These are phyloP conservation scores for Wallacemonas sp. DNA, from an alignment of 208 protist species.

Conservation along the genomic window DNA sequence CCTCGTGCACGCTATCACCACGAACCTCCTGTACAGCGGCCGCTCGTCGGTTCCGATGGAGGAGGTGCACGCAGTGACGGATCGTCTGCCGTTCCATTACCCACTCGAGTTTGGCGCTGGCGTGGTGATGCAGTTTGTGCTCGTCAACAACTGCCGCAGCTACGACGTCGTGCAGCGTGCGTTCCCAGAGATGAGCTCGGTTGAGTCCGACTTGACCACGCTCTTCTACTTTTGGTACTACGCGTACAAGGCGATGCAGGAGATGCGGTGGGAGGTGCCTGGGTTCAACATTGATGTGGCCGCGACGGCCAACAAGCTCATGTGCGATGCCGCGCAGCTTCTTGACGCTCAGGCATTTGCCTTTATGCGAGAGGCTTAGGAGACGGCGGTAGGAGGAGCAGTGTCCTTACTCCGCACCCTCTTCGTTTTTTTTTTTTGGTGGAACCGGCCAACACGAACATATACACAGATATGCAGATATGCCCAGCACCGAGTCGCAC, in stretches of 20 bases:
- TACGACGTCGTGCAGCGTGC: constrained; percentile 24
- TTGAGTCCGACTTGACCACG: constrained; percentile 26
- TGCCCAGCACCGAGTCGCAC: no score
- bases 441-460: no score
- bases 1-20: constrained; percentile 32
- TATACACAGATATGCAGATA: no score
- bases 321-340: constrained; percentile 20
- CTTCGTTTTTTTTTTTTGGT: no score
- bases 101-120: constrained; percentile 44
- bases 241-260: constrained; percentile 22
- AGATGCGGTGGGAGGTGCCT: constrained; percentile 1
- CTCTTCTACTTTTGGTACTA: constrained; percentile 46
- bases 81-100: constrained; percentile 30
- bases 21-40: constrained; percentile 22
- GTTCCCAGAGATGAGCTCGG: constrained; percentile 37
- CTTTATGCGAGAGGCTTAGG: not conserved
- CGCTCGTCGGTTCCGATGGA: constrained; percentile 25
- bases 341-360: constrained; percentile 6
- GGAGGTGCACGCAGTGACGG: constrained; percentile 24
- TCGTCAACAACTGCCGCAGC: constrained; percentile 29
- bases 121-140: constrained; percentile 39
- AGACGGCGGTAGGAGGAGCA: no score
- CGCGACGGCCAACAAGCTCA: constrained; percentile 20
- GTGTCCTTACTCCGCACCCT: not conserved
- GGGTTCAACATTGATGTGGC: constrained; percentile 15